These are phyloP conservation scores for Cytospora leucostoma DNA, from an alignment of 2,329 filamentous ascomycete genomes.

Conservation along the genomic window DNA sequence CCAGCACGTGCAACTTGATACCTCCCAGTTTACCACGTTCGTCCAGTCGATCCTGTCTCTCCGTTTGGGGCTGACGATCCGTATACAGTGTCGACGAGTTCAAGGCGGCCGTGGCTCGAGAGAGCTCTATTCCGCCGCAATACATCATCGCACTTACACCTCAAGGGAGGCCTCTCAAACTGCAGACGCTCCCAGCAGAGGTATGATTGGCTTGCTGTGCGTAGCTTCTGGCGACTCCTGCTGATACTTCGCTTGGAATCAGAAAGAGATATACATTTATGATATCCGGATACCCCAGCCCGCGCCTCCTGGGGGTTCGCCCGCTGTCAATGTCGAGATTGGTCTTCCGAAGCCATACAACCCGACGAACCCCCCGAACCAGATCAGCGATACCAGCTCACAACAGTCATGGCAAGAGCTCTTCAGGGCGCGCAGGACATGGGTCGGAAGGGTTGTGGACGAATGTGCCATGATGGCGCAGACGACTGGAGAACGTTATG, in stretches of 20 bases:
- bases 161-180: conserved; percentile 80
- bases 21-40: conserved; percentile 72
- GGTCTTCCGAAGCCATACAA: conserved; percentile 57
- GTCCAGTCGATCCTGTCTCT: conserved; percentile 37
- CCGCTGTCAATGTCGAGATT: conserved; percentile 48
- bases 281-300: conserved; percentile 74
- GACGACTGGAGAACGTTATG: conserved; percentile 64
- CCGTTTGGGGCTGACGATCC: conserved; percentile 27
- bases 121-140: conserved; percentile 71
- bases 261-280: conserved; percentile 92
- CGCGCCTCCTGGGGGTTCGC: conserved; percentile 47
- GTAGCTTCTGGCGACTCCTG: neutral
- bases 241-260: conserved; percentile 13
- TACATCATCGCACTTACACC: conserved; percentile 86
- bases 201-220: conserved; percentile 47
- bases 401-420: conserved; percentile 86
- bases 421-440: conserved; percentile 77
- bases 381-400: conserved; percentile 75
- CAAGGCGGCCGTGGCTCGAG: conserved; percentile 75
- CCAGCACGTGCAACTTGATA: conserved; percentile 79
- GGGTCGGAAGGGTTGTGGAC: conserved; percentile 72
- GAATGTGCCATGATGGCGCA: conserved; percentile 68
- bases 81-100: conserved; percentile 74
- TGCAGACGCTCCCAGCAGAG: conserved; percentile 78
- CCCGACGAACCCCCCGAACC: conserved; percentile 74